A percentile compares a stretch with the other conserved stretches of the same genome.
phyloP scores from a whole-genome alignment of 225 moss, liverwort and hornwort genomes.

The Anthoceros angustus region DNA sequence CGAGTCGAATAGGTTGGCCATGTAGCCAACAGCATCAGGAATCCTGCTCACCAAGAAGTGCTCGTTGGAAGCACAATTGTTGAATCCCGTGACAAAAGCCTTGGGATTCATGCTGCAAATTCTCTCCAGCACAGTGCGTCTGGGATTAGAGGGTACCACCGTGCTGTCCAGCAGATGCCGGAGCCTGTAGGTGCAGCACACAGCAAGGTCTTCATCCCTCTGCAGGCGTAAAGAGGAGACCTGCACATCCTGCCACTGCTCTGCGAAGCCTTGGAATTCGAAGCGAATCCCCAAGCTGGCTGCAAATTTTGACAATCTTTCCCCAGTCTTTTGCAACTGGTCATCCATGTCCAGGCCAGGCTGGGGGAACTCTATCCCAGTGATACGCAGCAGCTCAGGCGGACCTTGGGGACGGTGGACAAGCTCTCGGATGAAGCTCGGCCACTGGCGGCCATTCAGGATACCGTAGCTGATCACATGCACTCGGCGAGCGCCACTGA shows the following conservation, averaged over 20 bases:
- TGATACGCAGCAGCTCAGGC: slow-evolving; percentile 6
- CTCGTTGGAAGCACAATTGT: not conserved
- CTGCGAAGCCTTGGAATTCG: slow-evolving; percentile 1
- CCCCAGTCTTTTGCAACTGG: not conserved
- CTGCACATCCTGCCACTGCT: not conserved
- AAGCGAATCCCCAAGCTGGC: not conserved
- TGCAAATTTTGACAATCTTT: not conserved
- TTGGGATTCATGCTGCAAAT: slow-evolving; percentile 3
- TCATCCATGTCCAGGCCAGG: not conserved
- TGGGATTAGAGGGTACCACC: not conserved
- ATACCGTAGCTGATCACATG: slow-evolving; percentile 6
- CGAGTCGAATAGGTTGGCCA: not conserved
- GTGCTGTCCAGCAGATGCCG: not conserved
- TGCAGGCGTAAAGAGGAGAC: not conserved
- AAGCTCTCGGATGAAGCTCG: slow-evolving; percentile 1
- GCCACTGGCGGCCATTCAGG: slow-evolving; percentile 1
- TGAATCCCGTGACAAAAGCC: not conserved
- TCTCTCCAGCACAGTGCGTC: not conserved
- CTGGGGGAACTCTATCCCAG: slow-evolving; percentile 1
- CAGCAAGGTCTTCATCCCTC: not conserved
- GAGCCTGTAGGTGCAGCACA: not conserved
- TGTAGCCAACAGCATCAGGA: not conserved
- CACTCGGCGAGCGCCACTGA: slow-evolving; percentile 1
- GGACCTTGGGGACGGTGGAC: not conserved
- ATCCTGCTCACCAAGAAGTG: not conserved